Evolutionary conservation across 2,329 filamentous ascomycete species (phyloP).

Genomic region (Hypoxylon sp.): DNA sequence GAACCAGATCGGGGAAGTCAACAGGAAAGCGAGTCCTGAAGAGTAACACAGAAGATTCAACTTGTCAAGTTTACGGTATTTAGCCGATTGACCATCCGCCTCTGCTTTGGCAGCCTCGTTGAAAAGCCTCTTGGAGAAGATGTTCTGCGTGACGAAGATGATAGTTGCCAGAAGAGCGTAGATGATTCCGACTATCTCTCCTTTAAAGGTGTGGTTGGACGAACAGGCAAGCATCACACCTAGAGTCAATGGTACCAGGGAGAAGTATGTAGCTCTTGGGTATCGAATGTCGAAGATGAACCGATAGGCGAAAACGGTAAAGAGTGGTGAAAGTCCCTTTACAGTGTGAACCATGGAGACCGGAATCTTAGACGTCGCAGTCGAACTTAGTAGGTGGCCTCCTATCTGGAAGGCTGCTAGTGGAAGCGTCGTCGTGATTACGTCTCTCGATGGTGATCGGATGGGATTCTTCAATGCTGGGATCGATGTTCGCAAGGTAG

Average conservation of each 20-base stretch:
- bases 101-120: constrained; percentile 91
- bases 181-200: constrained; percentile 87
- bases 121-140: constrained; percentile 97
- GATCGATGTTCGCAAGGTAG: constrained; percentile 72
- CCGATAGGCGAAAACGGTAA: constrained; percentile 93
- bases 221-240: constrained; percentile 98
- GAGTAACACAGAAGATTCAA: constrained; percentile 97
- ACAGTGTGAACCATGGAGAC: constrained; percentile 98
- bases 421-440: constrained; percentile 88
- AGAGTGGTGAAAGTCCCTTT: constrained; percentile 93
- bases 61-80: constrained; percentile 88
- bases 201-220: constrained; percentile 77
- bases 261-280: constrained; percentile 85
- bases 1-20: constrained; percentile 92
- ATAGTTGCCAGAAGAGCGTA: constrained; percentile 90
- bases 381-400: constrained; percentile 92
- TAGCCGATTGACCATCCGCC: constrained; percentile 69
- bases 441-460: constrained; percentile 78
- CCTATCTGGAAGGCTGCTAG: constrained; percentile 92
- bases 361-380: constrained; percentile 91
- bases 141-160: constrained; percentile 97
- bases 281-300: constrained; percentile 90
- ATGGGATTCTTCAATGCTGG: constrained; percentile 87
- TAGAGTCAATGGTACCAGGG: constrained; percentile 86
- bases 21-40: constrained; percentile 88